Conservation (phyloP, 1,284 basidiomycete species). For the Leccinum cinnamomeum region DNA sequence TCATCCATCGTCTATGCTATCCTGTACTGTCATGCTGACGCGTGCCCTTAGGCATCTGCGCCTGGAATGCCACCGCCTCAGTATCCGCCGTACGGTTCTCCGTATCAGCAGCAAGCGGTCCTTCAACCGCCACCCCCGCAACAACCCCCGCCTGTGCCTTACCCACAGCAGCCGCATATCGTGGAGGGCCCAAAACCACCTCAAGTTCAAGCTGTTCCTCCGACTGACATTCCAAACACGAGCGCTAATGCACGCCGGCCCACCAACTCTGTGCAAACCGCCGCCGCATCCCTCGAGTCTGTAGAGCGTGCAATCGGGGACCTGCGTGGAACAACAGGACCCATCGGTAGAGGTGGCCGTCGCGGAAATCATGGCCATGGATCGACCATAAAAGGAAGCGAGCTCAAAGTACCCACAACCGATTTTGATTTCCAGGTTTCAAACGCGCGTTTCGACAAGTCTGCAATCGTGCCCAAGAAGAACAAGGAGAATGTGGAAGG, state of each 20-base stretch:
- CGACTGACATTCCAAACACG: constrained; percentile 25
- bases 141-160: constrained; percentile 25
- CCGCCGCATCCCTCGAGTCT: constrained; percentile 72
- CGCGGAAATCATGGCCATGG: constrained; percentile 34
- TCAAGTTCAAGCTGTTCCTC: constrained; percentile 10
- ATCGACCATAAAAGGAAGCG: constrained; percentile 23
- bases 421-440: constrained; percentile 77
- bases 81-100: constrained; percentile 32
- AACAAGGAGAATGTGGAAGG: constrained; percentile 31
- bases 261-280: constrained; percentile 60
- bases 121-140: constrained; percentile 30
- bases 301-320: constrained; percentile 80
- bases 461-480: constrained; percentile 45
- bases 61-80: constrained; percentile 34
- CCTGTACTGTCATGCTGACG: constrained; percentile 13
- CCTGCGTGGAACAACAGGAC: constrained; percentile 54
- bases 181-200: constrained; percentile 30
- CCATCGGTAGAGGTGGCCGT: constrained; percentile 42
- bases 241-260: constrained; percentile 30
- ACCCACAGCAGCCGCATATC: constrained; percentile 29
- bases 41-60: constrained; percentile 34
- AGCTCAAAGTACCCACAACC: constrained; percentile 60
- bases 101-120: constrained; percentile 30
- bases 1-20: neutral
- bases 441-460: constrained; percentile 77